These are phyloP conservation scores for Botrytis galanthina DNA, from an alignment of 2,329 filamentous ascomycete species.

Conservation along the genomic window DNA sequence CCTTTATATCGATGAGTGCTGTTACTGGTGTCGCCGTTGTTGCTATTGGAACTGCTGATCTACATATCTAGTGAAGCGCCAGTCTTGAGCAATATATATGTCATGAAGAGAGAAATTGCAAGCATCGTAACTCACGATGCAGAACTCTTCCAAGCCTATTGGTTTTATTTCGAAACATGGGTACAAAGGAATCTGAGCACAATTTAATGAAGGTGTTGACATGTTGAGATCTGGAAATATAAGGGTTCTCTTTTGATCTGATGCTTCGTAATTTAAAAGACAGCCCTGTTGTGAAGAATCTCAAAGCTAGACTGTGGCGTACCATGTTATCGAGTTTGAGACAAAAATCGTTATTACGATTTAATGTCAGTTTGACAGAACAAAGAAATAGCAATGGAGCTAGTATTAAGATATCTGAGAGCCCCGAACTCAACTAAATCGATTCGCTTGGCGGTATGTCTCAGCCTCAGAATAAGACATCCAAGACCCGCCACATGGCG, in stretches of 20 bases:
- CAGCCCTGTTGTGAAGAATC: not conserved
- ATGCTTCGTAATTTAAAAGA: not conserved
- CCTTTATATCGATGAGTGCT: not conserved
- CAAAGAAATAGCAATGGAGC: not conserved
- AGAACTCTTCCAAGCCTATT: not conserved
- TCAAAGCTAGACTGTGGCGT: not conserved
- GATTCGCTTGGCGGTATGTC: not conserved
- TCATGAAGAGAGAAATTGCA: not conserved
- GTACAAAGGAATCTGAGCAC: not conserved
- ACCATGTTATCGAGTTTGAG: not conserved
- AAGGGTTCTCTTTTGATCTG: not conserved
- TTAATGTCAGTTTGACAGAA: not conserved
- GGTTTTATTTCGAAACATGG: not conserved
- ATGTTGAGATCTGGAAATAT: not conserved
- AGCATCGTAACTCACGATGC: not conserved
- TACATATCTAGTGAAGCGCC: not conserved
- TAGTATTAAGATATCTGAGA: not conserved
- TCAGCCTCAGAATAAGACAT: not conserved
- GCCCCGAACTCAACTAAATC: not conserved
- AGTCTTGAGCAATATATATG: not conserved
- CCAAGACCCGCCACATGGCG: not conserved
- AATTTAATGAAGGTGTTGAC: not conserved
- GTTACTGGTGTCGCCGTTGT: no score
- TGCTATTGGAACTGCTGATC: not conserved
- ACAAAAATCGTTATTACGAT: not conserved